phyloP scores from a whole-genome alignment of 495 filamentous ascomycete species.

The Neurospora sp. region DNA sequence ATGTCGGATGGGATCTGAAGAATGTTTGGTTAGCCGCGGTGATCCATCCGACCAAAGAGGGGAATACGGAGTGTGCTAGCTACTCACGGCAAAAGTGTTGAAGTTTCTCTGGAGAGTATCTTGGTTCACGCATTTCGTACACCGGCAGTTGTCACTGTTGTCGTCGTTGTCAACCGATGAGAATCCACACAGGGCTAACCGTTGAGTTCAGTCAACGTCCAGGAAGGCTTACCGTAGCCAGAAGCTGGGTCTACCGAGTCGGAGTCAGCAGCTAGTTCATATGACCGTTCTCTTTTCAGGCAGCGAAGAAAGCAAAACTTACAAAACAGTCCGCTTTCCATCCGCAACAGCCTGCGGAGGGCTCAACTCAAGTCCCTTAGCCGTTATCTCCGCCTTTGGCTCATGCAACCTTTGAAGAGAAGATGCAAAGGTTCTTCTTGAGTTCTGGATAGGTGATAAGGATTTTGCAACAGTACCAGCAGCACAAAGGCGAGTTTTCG shows the following conservation, averaged over 20 bases:
- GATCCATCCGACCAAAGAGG: neutral
- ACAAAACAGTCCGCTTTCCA: neutral
- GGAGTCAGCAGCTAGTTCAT: neutral
- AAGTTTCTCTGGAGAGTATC: conserved; percentile 66
- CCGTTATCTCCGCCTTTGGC: neutral
- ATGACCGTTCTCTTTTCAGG: neutral
- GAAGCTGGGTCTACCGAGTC: conserved; percentile 10
- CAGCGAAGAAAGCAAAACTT: neutral
- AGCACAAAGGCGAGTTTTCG: neutral
- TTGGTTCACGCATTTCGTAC: conserved; percentile 59
- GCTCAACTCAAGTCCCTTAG: neutral
- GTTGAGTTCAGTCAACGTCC: neutral
- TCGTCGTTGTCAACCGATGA: neutral
- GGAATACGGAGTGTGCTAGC: neutral
- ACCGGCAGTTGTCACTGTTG: conserved; percentile 76
- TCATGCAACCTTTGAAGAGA: neutral
- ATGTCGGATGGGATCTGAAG: conserved; percentile 44
- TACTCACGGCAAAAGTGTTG: conserved; percentile 50
- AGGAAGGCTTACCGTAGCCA: conserved; percentile 30
- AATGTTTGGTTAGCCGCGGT: conserved; percentile 4
- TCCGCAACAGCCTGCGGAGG: neutral
- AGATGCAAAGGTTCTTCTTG: neutral
- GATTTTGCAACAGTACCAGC: neutral
- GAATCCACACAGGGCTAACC: neutral
- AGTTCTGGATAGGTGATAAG: neutral